Conservation (phyloP, 2,329 filamentous ascomycete species). For the Fusarium sp. region DNA sequence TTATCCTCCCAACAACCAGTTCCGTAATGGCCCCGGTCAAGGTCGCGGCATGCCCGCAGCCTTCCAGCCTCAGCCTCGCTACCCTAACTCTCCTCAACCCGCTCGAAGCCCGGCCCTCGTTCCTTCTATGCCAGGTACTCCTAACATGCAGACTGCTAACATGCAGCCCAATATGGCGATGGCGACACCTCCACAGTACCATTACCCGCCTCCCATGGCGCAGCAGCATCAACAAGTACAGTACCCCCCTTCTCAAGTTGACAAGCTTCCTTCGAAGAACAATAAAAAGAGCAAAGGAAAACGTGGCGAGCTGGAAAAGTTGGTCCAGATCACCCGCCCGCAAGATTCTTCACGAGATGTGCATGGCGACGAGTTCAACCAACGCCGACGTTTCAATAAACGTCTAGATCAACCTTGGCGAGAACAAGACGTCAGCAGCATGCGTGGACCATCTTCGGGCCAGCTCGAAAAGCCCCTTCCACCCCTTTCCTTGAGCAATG, state of each 20-base stretch:
- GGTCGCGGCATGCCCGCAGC: slow-evolving; percentile 66
- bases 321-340: slow-evolving; percentile 55
- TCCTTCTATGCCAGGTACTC: slow-evolving; percentile 74
- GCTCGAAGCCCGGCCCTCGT: slow-evolving; percentile 74
- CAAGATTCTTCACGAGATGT: slow-evolving; percentile 55
- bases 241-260: slow-evolving; percentile 56
- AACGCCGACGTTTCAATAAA: slow-evolving; percentile 60
- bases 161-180: slow-evolving; percentile 71
- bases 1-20: slow-evolving; percentile 59
- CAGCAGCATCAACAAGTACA: slow-evolving; percentile 72
- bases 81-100: slow-evolving; percentile 73
- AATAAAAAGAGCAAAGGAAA: slow-evolving; percentile 60
- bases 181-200: slow-evolving; percentile 71
- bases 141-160: slow-evolving; percentile 73
- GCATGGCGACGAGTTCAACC: slow-evolving; percentile 51
- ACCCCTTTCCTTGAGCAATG: slow-evolving; percentile 17
- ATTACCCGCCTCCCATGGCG: slow-evolving; percentile 69
- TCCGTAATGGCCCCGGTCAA: slow-evolving; percentile 58
- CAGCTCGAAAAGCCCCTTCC: slow-evolving; percentile 28
- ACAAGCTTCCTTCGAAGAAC: slow-evolving; percentile 55
- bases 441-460: slow-evolving; percentile 40
- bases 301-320: slow-evolving; percentile 60
- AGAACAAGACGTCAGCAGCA: slow-evolving; percentile 43
- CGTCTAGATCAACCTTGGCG: slow-evolving; percentile 56
- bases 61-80: slow-evolving; percentile 60